Base-by-base conservation (phyloP, 1,284 basidiomycete genomes). In the Sanghuangporus weigelae region DNA sequence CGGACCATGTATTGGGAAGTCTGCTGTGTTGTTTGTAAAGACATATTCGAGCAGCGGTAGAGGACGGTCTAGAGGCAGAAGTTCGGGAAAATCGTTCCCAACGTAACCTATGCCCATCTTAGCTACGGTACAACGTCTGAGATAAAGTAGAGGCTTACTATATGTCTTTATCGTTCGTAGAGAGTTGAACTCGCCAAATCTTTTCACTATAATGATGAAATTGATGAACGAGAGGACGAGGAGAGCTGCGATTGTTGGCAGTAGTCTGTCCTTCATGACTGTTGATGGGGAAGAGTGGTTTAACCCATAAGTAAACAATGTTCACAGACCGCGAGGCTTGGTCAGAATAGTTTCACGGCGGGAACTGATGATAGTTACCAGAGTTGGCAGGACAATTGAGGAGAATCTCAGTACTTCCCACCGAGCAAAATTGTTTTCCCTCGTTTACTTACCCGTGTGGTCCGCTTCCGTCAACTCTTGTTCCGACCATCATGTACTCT, bases 41-140 rank as follows among this genome's bases (percentile, higher is more conserved):
- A 19, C 36, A 16, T 46, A 35, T 23, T 56, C 53, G 1, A 62
- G 21, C 53, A 55, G 35, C n/a, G 31, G 14, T 5, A 57, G 40
- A 26, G 54, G 42, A 7, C 35, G 19, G 12, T 62, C 44, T 12
- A 62, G 60, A 11, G 60, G 60, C n/a, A 62, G 60, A 7, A 48
- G 31, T 36, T 62, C 60, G 1, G 60, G 60, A 40, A 56, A 62
- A 53, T 62, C 60, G 42, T 62, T 62, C 23, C 60, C 60, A 11
- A 56, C 40, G 21, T 62, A 62, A 16, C 53, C 54, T 51, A 26
- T 60, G 2, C 92, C 19, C 26, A 42, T 60, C 3, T 54, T 38
- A 54, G 53, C 36, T n/a, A 54, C 10, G 2, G 2, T 2, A 7
- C 16, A 1, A n/a, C 8, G 14, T 8, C 21, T 26, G 48, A 23